phyloP scores from a whole-genome alignment of 2,329 filamentous ascomycete genomes.

The Colletotrichum sp. region DNA sequence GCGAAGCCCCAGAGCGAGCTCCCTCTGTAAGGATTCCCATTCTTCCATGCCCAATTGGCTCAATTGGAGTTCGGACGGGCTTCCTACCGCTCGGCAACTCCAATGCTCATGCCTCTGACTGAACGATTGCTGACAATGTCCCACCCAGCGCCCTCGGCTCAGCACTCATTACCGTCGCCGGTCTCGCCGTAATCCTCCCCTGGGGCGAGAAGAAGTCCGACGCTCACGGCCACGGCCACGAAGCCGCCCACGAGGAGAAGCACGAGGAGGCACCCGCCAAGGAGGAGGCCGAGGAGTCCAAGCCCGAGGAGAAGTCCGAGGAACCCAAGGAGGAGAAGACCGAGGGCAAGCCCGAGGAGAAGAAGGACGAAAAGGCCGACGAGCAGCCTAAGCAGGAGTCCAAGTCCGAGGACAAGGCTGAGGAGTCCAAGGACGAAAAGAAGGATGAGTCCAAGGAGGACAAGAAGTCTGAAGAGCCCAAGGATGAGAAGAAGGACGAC shows the following conservation, averaged over 20 bases:
- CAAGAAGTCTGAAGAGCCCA: conserved; percentile 30
- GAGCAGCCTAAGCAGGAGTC: conserved; percentile 22
- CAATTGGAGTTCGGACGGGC: not conserved
- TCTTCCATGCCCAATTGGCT: not conserved
- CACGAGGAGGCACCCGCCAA: not conserved
- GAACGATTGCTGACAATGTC: not conserved
- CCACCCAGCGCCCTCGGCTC: conserved; percentile 7
- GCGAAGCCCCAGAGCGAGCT: conserved; percentile 19
- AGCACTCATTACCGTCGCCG: conserved; percentile 1
- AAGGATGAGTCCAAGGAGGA: not conserved
- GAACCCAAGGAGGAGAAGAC: conserved; percentile 14
- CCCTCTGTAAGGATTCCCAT: not conserved
- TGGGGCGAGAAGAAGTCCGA: conserved; percentile 5
- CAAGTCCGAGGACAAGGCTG: conserved; percentile 15
- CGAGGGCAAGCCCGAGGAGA: conserved; percentile 15
- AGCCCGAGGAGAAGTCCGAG: conserved; percentile 27
- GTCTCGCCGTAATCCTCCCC: conserved; percentile 13
- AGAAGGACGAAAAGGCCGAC: conserved; percentile 20
- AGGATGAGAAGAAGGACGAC: conserved; percentile 24
- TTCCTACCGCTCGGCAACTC: not conserved
- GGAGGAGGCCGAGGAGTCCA: conserved; percentile 30
- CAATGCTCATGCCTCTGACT: not conserved
- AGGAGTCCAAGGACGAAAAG: conserved; percentile 18
- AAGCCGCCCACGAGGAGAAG: conserved; percentile 1
- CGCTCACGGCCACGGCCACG: conserved; percentile 5